Percentiles rank a stretch among this genome's conserved stretches.
Conservation (phyloP, 208 protist genomes). For the Sergeia podlipaevii region DNA sequence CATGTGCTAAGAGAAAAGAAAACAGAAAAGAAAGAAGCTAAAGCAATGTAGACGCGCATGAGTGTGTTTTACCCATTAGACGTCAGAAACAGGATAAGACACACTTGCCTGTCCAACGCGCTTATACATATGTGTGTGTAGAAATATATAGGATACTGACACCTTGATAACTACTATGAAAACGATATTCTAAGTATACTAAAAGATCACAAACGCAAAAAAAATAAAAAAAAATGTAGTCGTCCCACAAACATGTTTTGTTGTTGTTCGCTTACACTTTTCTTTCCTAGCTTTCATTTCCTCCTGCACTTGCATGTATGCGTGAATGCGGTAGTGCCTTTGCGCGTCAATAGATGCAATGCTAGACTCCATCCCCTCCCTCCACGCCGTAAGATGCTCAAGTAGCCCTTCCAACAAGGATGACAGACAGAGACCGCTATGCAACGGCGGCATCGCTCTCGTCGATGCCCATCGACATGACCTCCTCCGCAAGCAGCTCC, state of each 20-base stretch:
- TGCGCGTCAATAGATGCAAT: too few species aligned
- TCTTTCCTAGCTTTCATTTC: not conserved
- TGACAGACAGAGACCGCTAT: conserved; percentile 5
- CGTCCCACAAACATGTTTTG: conserved; percentile 11
- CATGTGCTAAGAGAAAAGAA: not conserved
- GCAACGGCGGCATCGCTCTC: conserved; percentile 46
- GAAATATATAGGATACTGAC: not conserved
- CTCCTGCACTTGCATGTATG: too few species aligned
- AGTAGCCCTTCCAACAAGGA: too few species aligned
- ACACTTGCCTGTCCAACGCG: not conserved
- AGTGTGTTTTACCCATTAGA: not conserved
- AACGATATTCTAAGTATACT: not conserved
- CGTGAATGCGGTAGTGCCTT: too few species aligned
- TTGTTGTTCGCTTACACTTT: not conserved
- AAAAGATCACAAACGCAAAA: not conserved
- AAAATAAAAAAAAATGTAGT: conserved; percentile 8
- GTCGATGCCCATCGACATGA: conserved; percentile 84
- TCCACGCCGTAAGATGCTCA: too few species aligned
- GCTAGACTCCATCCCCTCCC: too few species aligned
- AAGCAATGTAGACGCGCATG: not conserved
- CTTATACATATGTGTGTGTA: not conserved
- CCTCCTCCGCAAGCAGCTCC: conserved; percentile 60
- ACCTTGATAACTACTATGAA: conserved; percentile 12
- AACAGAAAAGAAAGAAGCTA: not conserved
- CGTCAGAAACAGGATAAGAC: not conserved